phyloP scores from a whole-genome alignment of 2,329 filamentous ascomycete species.

The Scedosporium aurantiacum region DNA sequence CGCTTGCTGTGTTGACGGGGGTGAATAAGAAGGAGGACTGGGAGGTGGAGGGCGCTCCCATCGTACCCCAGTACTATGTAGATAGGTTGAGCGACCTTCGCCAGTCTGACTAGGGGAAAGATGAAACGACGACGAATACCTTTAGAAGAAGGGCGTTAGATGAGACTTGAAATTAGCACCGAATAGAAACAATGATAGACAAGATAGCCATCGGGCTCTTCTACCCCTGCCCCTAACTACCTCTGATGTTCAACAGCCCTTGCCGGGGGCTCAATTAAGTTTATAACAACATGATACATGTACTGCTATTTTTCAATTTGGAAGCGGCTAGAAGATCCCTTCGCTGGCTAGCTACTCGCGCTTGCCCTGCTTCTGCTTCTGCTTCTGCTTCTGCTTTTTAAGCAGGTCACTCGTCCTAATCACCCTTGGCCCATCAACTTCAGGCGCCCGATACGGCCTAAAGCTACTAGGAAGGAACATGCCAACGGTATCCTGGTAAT shows the following conservation, averaged over 20 bases:
- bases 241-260: background rate
- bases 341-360: background rate
- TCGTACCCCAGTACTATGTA: conserved; percentile 72
- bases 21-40: conserved; percentile 80
- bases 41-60: conserved; percentile 54
- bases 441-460: conserved; percentile 29
- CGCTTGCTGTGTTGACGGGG: conserved; percentile 80
- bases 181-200: conserved; percentile 9
- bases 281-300: no score
- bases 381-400: conserved; percentile 30
- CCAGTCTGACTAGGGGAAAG: conserved; percentile 12
- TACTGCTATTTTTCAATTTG: background rate
- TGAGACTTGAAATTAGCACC: background rate
- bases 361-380: conserved; percentile 24
- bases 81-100: conserved; percentile 71
- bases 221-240: background rate
- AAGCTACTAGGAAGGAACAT: conserved; percentile 63
- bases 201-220: background rate
- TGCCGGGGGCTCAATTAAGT: no score
- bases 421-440: conserved; percentile 27
- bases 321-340: background rate
- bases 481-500: conserved; percentile 74
- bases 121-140: background rate
- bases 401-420: conserved; percentile 40
- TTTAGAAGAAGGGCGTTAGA: background rate